These are phyloP conservation scores for Fragilaria radians DNA, from an alignment of 108 stramenopile genomes.

Conservation along the genomic window DNA sequence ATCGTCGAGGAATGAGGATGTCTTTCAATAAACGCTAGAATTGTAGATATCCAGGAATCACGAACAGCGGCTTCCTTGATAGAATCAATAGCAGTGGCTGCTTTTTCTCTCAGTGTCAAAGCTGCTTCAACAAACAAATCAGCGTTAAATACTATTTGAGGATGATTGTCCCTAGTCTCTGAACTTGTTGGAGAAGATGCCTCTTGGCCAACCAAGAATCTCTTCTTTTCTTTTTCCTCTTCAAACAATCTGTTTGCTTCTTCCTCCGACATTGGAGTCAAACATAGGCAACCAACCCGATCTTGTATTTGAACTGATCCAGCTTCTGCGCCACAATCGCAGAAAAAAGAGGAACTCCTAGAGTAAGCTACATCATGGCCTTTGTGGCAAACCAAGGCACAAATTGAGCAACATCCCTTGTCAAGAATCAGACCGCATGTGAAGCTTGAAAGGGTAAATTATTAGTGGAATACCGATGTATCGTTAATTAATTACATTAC, in stretches of 20 bases:
- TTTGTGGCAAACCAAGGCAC: slow-evolving; percentile 69
- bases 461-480: too few species aligned
- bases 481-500: too few species aligned
- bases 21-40: background rate
- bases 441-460: slow-evolving; percentile 33
- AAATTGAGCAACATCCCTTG: slow-evolving; percentile 80
- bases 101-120: background rate
- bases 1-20: background rate
- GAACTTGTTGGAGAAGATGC: background rate
- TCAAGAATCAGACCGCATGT: slow-evolving; percentile 81
- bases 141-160: background rate
- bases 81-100: background rate
- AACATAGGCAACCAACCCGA: slow-evolving; percentile 55
- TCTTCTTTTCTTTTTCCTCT: background rate
- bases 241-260: background rate
- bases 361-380: slow-evolving; percentile 84
- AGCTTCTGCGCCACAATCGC: slow-evolving; percentile 81
- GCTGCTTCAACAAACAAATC: background rate
- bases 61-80: background rate
- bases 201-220: background rate
- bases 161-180: too few species aligned
- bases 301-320: slow-evolving; percentile 26
- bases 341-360: slow-evolving; percentile 75
- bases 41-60: background rate
- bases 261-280: slow-evolving; percentile 33